phyloP scores from a whole-genome alignment of 2,329 filamentous ascomycete genomes.

The Apiospora marii region DNA sequence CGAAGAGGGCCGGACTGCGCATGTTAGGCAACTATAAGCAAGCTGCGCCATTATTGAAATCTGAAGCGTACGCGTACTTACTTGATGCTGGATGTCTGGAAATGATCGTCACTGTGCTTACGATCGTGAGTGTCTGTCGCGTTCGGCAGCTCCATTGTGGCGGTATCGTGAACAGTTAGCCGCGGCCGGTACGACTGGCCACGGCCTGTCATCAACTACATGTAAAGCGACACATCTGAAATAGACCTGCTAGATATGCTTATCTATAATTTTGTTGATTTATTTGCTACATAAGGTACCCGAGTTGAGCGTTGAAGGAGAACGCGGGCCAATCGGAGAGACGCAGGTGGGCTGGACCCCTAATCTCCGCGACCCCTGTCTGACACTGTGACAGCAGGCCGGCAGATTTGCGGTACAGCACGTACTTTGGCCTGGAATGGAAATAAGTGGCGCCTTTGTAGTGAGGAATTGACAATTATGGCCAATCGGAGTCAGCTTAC shows the following conservation, averaged over 20 bases:
- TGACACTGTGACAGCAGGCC: background rate
- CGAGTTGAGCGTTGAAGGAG: background rate
- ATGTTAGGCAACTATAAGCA: background rate
- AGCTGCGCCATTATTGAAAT: background rate
- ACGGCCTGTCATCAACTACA: too few species aligned
- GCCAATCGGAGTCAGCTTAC: slow-evolving; percentile 10
- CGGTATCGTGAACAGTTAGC: too few species aligned
- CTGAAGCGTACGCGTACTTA: background rate
- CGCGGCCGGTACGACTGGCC: too few species aligned
- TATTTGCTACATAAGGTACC: background rate
- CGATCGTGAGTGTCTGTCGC: too few species aligned
- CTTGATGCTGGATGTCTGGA: too few species aligned
- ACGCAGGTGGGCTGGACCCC: background rate
- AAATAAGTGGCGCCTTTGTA: background rate
- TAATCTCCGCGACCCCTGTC: slow-evolving; percentile 14
- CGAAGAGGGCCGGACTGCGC: too few species aligned
- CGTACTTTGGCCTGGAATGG: background rate
- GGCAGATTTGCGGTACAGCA: background rate
- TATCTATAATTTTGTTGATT: background rate
- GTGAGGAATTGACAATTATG: background rate
- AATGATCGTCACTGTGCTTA: too few species aligned
- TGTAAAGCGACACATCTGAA: background rate
- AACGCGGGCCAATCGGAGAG: background rate
- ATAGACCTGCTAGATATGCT: background rate
- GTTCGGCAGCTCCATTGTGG: too few species aligned